These are phyloP conservation scores for Ophiosphaerella korrae DNA, from an alignment of 2,329 filamentous ascomycete species.

Conservation along the genomic window DNA sequence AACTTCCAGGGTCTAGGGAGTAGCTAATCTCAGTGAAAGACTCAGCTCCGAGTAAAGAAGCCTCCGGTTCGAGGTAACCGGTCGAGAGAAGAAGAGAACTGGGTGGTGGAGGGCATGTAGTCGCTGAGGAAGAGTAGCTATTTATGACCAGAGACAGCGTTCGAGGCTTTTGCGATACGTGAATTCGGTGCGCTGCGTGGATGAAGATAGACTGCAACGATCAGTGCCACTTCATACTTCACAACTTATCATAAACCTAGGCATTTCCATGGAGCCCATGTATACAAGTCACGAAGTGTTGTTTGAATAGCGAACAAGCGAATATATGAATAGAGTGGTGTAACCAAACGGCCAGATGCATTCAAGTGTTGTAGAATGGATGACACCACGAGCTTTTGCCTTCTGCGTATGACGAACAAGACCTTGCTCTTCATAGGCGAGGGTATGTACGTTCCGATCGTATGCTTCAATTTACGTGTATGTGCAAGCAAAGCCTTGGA, in stretches of 20 bases:
- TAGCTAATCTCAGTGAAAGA: neutral
- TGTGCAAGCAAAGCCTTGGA: no score
- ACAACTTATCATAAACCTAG: no score
- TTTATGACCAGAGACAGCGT: neutral
- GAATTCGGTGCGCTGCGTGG: constrained; percentile 16
- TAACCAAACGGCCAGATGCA: neutral
- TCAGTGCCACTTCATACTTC: constrained; percentile 8
- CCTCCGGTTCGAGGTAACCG: neutral
- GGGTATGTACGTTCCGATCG: no score
- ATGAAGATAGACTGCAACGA: constrained; percentile 4
- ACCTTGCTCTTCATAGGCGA: neutral
- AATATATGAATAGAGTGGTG: neutral
- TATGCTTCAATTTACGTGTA: no score
- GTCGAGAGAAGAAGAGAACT: neutral
- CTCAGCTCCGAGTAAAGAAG: neutral
- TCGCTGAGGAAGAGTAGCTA: neutral
- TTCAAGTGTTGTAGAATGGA: neutral
- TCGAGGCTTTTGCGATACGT: constrained; percentile 9
- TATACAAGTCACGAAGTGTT: neutral
- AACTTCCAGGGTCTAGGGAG: neutral
- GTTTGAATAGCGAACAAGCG: constrained; percentile 15
- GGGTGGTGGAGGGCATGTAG: no score
- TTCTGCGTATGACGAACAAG: constrained; percentile 1
- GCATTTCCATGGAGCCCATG: neutral
- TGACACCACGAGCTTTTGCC: neutral